Conservation (phyloP, 495 filamentous ascomycete genomes). For the Penicillium soppii region DNA sequence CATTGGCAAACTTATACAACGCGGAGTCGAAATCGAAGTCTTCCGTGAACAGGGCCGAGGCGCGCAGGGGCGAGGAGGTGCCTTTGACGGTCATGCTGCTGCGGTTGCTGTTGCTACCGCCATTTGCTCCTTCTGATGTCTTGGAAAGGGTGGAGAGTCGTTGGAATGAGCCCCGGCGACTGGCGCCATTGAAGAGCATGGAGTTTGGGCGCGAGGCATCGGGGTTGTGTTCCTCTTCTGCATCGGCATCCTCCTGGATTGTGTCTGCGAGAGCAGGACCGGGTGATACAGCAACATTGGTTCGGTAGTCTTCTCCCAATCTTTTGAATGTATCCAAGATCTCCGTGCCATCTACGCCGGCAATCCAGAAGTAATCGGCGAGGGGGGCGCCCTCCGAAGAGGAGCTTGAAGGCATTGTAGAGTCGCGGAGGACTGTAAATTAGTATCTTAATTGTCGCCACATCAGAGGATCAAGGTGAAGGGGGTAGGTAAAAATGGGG, state of each 20-base stretch:
- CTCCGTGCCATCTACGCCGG: constrained; percentile 75
- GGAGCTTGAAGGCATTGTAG: constrained; percentile 29
- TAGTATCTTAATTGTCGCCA: constrained; percentile 25
- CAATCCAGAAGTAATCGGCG: constrained; percentile 99
- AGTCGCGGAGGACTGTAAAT: constrained; percentile 14
- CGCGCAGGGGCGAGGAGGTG: constrained; percentile 40
- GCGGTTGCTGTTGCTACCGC: constrained; percentile 84
- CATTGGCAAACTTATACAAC: constrained; percentile 87
- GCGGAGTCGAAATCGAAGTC: constrained; percentile 93
- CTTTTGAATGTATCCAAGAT: constrained; percentile 46
- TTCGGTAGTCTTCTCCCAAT: constrained; percentile 54
- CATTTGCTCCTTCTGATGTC: constrained; percentile 54
- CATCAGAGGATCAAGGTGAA: constrained; percentile 18
- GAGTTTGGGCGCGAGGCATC: constrained; percentile 54
- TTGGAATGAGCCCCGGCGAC: constrained; percentile 64
- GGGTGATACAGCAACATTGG: constrained; percentile 42
- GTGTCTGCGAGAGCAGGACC: constrained; percentile 65
- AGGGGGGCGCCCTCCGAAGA: constrained; percentile 65
- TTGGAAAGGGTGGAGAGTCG: constrained; percentile 65
- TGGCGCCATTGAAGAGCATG: constrained; percentile 38
- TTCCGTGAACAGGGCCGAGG: constrained; percentile 36
- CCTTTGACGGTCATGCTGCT: constrained; percentile 84
- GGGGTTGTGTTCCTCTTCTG: constrained; percentile 49
- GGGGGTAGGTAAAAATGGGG: constrained; percentile 10
- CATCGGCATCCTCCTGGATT: constrained; percentile 78